These are phyloP conservation scores for Venturia carpophila DNA, from an alignment of 2,329 filamentous ascomycete genomes.

Conservation along the genomic window DNA sequence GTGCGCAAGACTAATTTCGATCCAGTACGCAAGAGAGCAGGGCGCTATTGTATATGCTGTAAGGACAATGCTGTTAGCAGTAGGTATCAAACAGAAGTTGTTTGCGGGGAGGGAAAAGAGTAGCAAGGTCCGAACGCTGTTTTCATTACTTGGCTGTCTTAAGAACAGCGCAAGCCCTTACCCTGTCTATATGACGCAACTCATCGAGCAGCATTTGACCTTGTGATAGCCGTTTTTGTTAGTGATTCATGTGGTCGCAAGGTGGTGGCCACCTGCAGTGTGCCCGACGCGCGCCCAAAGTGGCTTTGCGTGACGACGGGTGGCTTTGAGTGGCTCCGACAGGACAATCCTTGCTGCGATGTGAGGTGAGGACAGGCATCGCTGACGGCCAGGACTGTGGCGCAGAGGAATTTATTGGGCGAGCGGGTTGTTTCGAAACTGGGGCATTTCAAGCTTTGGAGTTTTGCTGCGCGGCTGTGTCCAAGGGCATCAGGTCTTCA, in stretches of 20 bases:
- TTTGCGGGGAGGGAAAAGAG: background rate
- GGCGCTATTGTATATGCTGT: background rate
- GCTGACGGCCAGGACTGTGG: background rate
- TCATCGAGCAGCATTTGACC: background rate
- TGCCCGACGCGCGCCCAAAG: slow-evolving; percentile 1
- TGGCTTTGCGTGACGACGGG: background rate
- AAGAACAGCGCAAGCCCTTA: background rate
- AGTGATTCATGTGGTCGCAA: slow-evolving; percentile 3
- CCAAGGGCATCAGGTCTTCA: background rate
- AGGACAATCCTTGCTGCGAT: background rate
- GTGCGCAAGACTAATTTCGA: background rate
- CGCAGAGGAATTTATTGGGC: background rate
- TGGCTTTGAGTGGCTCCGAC: background rate
- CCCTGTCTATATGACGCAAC: slow-evolving; percentile 2
- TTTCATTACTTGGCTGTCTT: background rate
- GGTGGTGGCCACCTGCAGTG: slow-evolving; percentile 6
- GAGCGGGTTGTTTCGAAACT: background rate
- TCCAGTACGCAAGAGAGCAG: too few relatives aligned
- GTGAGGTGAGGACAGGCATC: background rate
- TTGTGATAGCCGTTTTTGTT: background rate
- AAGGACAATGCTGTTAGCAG: background rate
- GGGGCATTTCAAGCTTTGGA: background rate
- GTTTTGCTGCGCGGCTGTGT: background rate
- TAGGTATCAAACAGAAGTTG: background rate
- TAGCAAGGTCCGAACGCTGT: background rate